These are phyloP conservation scores for Spergularia azorica DNA, from an alignment of 179 eudicot species.

Conservation along the genomic window DNA sequence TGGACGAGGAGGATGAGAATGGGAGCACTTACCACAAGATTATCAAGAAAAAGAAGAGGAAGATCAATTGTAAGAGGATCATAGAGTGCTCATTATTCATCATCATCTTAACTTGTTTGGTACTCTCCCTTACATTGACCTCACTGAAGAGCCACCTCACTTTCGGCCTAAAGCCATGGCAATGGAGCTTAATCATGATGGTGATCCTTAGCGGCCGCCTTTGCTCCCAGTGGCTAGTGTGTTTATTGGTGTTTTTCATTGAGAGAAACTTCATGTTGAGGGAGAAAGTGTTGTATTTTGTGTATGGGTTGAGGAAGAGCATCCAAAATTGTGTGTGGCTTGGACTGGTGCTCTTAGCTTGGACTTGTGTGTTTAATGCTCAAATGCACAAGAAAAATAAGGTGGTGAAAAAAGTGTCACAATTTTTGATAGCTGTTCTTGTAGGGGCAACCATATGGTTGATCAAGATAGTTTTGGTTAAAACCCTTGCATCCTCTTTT, in stretches of 20 bases:
- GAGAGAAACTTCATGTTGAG: slow-evolving; percentile 69
- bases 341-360: slow-evolving; percentile 56
- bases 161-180: slow-evolving; percentile 57
- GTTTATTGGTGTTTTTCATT: slow-evolving; percentile 46
- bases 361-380: slow-evolving; percentile 56
- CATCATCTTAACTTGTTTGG: slow-evolving; percentile 36
- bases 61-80: slow-evolving; percentile 33
- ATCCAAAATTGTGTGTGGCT: slow-evolving; percentile 73
- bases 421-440: slow-evolving; percentile 50
- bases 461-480: slow-evolving; percentile 59
- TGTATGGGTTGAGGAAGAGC: slow-evolving; percentile 62
- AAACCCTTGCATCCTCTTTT: slow-evolving; percentile 66
- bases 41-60: slow-evolving; percentile 32
- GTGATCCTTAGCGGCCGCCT: slow-evolving; percentile 66
- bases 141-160: slow-evolving; percentile 24
- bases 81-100: slow-evolving; percentile 52
- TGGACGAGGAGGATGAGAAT: slow-evolving; percentile 15
- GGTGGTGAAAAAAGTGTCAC: slow-evolving; percentile 40
- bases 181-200: slow-evolving; percentile 63
- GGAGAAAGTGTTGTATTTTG: slow-evolving; percentile 70
- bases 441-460: slow-evolving; percentile 64
- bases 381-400: slow-evolving; percentile 39
- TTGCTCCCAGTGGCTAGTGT: slow-evolving; percentile 61
- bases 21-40: slow-evolving; percentile 21
- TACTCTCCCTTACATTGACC: slow-evolving; percentile 35